Evolutionary conservation across 2,329 filamentous ascomycete genomes (phyloP).

Genomic region (Penicillium paneum): DNA sequence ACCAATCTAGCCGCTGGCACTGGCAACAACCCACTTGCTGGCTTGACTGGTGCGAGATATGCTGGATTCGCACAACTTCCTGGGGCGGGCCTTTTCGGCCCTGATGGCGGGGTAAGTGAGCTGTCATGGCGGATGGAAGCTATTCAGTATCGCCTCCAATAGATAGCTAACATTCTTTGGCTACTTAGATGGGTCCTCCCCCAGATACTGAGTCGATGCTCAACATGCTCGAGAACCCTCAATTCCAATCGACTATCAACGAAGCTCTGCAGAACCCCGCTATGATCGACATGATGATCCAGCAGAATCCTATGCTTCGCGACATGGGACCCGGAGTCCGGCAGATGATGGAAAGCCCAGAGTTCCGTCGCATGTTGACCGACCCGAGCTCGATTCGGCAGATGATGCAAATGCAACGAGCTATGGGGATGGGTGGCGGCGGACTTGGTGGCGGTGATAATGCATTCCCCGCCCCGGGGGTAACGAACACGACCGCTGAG

Average conservation of each 20-base stretch:
- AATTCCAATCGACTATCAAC: conserved; percentile 82
- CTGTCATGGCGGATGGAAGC: neutral
- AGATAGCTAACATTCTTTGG: conserved; percentile 14
- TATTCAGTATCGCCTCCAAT: neutral
- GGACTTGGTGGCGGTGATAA: conserved; percentile 49
- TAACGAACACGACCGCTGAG: conserved; percentile 78
- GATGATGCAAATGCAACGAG: conserved; percentile 76
- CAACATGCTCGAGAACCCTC: conserved; percentile 82
- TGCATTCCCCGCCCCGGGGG: conserved; percentile 84
- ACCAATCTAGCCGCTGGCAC: conserved; percentile 50
- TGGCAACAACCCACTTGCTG: conserved; percentile 85
- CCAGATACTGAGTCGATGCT: conserved; percentile 77
- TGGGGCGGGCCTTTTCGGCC: conserved; percentile 82
- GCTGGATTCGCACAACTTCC: conserved; percentile 89
- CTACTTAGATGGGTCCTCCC: conserved; percentile 77
- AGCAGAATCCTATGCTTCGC: conserved; percentile 79
- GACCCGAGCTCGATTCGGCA: conserved; percentile 80
- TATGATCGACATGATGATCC: conserved; percentile 91
- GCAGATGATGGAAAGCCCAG: conserved; percentile 81
- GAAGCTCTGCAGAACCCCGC: conserved; percentile 94
- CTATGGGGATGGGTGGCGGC: conserved; percentile 53
- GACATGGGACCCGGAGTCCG: conserved; percentile 69
- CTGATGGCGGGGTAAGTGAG: conserved; percentile 81
- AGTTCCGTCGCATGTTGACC: conserved; percentile 89
- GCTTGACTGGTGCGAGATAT: conserved; percentile 87